Evolutionary conservation across 2,329 filamentous ascomycete species (phyloP).

Genomic region (Scortechinia acanthostroma): DNA sequence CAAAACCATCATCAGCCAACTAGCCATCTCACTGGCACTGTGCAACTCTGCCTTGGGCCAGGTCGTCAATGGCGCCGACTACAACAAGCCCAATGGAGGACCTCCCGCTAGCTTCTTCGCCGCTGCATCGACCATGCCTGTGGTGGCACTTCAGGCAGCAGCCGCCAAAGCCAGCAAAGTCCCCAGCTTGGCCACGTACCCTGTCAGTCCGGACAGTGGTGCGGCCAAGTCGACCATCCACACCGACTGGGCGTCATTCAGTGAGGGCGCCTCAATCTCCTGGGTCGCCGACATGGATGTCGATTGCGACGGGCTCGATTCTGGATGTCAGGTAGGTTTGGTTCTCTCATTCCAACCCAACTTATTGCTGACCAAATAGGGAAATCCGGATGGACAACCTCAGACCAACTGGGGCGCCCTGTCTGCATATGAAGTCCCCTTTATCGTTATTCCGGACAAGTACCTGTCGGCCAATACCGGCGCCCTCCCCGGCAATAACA

Average conservation of each 20-base stretch:
- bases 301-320: constrained; percentile 18
- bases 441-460: constrained; percentile 17
- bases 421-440: constrained; percentile 18
- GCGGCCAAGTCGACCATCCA: neutral
- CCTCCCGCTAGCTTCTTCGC: neutral
- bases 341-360: neutral
- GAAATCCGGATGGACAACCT: constrained; percentile 12
- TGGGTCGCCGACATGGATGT: constrained; percentile 21
- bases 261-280: constrained; percentile 15
- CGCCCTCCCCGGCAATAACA: neutral
- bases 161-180: neutral
- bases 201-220: neutral
- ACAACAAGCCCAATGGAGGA: neutral
- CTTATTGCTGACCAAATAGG: constrained; percentile 8
- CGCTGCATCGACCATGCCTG: neutral
- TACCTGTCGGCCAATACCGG: neutral
- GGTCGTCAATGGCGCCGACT: neutral
- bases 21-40: too few relatives aligned
- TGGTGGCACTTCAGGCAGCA: neutral
- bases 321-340: constrained; percentile 14
- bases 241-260: neutral
- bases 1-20: too few relatives aligned
- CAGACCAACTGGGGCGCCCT: constrained; percentile 17
- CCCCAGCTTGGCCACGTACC: neutral
- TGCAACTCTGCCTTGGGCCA: constrained; percentile 25